A percentile compares a stretch with the other conserved stretches of the same genome.
Conservation (phyloP, 441 rosid species). For the Brassica hybrid region DNA sequence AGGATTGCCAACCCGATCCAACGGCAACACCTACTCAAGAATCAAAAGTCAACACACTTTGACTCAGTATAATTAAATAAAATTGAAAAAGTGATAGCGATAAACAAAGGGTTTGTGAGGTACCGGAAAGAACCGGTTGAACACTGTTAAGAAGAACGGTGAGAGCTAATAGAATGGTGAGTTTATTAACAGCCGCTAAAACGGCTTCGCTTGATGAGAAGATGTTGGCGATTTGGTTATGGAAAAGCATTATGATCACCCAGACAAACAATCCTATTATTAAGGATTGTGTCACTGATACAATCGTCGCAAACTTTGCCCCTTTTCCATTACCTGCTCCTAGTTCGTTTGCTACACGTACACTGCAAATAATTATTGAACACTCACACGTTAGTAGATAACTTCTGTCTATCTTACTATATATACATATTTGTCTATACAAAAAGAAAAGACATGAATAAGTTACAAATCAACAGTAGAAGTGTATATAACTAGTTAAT, state of each 20-base stretch:
- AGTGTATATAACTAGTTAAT: not conserved
- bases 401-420: not conserved
- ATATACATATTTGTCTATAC: not conserved
- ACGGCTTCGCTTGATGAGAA: slow-evolving; percentile 69
- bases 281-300: slow-evolving; percentile 64
- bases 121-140: slow-evolving; percentile 89
- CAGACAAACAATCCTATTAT: slow-evolving; percentile 69
- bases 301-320: slow-evolving; percentile 77
- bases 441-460: not conserved
- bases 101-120: not conserved
- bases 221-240: slow-evolving; percentile 56
- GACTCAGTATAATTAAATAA: not conserved
- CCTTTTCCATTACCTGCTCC: slow-evolving; percentile 89
- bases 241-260: slow-evolving; percentile 56
- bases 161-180: slow-evolving; percentile 67
- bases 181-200: slow-evolving; percentile 63
- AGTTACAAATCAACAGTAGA: not conserved
- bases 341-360: slow-evolving; percentile 77
- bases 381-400: not conserved
- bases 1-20: slow-evolving; percentile 95
- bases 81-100: not conserved
- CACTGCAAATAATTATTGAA: slow-evolving; percentile 10
- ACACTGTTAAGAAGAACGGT: slow-evolving; percentile 82
- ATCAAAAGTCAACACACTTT: slow-evolving; percentile 10
- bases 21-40: slow-evolving; percentile 70